Conservation (phyloP, 768 basidiomycete species). For the Suillus alpinus region DNA sequence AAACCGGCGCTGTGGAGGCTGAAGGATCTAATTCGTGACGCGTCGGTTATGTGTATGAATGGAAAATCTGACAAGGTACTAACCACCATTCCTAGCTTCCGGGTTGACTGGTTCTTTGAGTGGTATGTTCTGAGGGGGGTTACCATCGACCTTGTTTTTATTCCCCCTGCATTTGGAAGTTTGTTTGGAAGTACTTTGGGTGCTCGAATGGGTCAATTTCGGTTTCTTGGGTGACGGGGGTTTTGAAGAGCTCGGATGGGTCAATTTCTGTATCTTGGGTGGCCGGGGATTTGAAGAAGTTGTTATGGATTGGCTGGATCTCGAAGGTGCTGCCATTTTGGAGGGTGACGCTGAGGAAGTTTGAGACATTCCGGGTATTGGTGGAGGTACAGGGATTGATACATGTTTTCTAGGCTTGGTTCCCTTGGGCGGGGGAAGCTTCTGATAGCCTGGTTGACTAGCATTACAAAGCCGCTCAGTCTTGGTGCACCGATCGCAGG, state of each 20-base stretch:
- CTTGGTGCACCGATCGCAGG: constrained; percentile 24
- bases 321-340: not conserved
- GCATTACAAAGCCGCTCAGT: constrained; percentile 4
- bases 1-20: constrained; percentile 5
- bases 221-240: not conserved
- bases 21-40: not conserved
- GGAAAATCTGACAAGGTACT: not conserved
- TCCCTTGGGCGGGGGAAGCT: constrained; percentile 23
- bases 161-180: not conserved
- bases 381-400: not conserved
- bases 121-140: not conserved
- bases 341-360: not conserved
- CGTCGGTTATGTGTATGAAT: not conserved
- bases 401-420: not conserved
- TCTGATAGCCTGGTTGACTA: constrained; percentile 14
- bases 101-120: not conserved
- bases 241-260: not conserved
- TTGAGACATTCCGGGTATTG: not conserved
- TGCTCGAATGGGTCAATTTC: not conserved
- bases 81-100: not conserved
- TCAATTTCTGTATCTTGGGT: not conserved
- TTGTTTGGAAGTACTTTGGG: not conserved
- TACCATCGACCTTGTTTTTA: not conserved
- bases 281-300: not conserved
- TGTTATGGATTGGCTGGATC: no score